Conservation (phyloP, 495 filamentous ascomycete species). For the Astrocystis sublimbata region DNA sequence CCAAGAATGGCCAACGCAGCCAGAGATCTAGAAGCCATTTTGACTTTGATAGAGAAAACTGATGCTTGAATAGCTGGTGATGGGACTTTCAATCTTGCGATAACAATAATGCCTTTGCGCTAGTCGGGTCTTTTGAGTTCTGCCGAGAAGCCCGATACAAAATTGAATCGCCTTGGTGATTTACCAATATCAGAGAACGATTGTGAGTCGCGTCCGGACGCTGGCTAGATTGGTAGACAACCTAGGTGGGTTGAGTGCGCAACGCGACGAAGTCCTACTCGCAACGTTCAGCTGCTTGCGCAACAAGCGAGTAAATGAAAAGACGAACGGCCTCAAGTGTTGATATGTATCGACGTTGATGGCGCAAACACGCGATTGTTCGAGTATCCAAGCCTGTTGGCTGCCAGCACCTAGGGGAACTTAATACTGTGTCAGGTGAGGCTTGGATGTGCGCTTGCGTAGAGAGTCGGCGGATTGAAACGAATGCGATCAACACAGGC, state of each 20-base stretch:
- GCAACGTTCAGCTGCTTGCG: constrained; percentile 4
- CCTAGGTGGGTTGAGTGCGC: not conserved
- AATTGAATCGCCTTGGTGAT: not conserved
- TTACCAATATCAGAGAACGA: not conserved
- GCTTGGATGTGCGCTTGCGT: constrained; percentile 15
- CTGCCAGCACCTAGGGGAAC: constrained; percentile 17
- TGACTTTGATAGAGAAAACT: constrained; percentile 9
- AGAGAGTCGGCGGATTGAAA: constrained; percentile 22
- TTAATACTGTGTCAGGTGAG: constrained; percentile 15
- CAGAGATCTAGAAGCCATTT: constrained; percentile 34
- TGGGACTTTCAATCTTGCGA: not conserved
- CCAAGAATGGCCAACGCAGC: constrained; percentile 34
- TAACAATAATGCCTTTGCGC: not conserved
- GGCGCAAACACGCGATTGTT: not conserved
- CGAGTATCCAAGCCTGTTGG: constrained; percentile 18
- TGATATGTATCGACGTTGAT: not conserved
- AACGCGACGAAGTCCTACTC: not conserved
- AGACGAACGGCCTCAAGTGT: constrained; percentile 9
- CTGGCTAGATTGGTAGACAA: not conserved
- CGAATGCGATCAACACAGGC: constrained; percentile 39
- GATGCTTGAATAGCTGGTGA: not conserved
- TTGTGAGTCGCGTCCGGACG: not conserved
- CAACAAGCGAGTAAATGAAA: not conserved
- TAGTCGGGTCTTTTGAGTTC: not conserved
- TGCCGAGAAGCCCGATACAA: not conserved